phyloP scores from a whole-genome alignment of 257 asterid genomes.

The Solanum infundibuliforme region DNA sequence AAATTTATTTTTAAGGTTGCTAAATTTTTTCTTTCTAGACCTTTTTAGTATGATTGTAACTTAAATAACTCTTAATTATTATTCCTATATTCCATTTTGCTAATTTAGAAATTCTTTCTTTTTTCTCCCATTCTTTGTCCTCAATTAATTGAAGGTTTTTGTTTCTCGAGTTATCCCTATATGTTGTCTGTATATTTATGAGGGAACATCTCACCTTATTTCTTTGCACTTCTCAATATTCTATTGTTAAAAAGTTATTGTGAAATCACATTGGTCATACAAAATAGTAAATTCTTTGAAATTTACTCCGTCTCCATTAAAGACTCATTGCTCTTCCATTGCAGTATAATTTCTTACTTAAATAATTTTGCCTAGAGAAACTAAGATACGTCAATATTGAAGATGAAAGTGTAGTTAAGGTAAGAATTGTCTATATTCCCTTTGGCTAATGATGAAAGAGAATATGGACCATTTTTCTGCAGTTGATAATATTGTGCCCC shows the following conservation, averaged over 20 bases:
- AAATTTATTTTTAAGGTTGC: not conserved
- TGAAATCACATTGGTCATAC: not conserved
- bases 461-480: not conserved
- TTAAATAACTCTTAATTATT: not conserved
- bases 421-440: not conserved
- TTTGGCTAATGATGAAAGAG: not conserved
- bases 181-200: not conserved
- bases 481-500: not conserved
- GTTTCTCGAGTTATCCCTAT: not conserved
- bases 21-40: not conserved
- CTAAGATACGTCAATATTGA: not conserved
- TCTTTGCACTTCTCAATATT: not conserved
- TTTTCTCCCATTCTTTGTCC: not conserved
- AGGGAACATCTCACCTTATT: not conserved
- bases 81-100: not conserved
- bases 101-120: not conserved
- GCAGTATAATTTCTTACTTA: not conserved
- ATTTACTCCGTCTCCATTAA: not conserved
- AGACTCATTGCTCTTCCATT: not conserved
- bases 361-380: not conserved
- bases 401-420: not conserved
- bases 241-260: not conserved
- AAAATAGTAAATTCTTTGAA: not conserved
- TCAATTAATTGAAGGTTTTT: not conserved
- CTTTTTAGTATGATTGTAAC: not conserved